These are phyloP conservation scores for Chaetomium strumarium DNA, from an alignment of 2,329 filamentous ascomycete genomes.

Conservation along the genomic window DNA sequence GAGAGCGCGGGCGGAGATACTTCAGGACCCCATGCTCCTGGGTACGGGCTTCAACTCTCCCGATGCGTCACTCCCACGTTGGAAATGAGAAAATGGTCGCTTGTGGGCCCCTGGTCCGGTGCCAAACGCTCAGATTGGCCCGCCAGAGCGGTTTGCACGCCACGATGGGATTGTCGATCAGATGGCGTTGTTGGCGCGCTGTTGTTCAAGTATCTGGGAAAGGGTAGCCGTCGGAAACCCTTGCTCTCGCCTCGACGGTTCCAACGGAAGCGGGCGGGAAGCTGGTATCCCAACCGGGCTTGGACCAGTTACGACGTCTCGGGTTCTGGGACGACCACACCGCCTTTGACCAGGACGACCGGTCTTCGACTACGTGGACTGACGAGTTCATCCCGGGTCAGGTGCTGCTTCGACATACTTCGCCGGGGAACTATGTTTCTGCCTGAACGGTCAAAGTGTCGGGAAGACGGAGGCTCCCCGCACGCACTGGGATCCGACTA, in stretches of 20 bases:
- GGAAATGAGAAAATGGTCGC: constrained; percentile 28
- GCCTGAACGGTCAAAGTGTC: constrained; percentile 1
- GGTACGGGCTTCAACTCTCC: constrained; percentile 19
- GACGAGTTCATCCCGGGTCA: constrained; percentile 3
- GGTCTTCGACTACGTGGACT: constrained; percentile 18
- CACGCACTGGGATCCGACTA: constrained; percentile 7
- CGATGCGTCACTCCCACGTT: constrained; percentile 26
- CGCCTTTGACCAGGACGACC: constrained; percentile 16
- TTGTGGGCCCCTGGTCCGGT: constrained; percentile 28
- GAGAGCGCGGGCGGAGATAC: constrained; percentile 20
- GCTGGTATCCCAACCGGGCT: constrained; percentile 6
- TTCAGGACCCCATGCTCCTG: constrained; percentile 21
- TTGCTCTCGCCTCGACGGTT: constrained; percentile 16
- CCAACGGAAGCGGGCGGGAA: constrained; percentile 16
- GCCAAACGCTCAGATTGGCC: constrained; percentile 29
- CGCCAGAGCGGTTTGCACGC: constrained; percentile 26
- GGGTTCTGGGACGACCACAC: constrained; percentile 12
- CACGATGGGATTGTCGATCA: constrained; percentile 33
- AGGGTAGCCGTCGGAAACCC: constrained; percentile 14
- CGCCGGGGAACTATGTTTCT: constrained; percentile 4
- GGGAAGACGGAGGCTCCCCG: constrained; percentile 11
- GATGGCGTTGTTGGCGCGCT: constrained; percentile 23
- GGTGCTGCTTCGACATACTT: constrained; percentile 11
- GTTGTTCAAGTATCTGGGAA: constrained; percentile 15
- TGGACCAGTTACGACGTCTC: constrained; percentile 12